Conservation (phyloP, 2,329 filamentous ascomycete genomes). For the Alternaria infectoria region DNA sequence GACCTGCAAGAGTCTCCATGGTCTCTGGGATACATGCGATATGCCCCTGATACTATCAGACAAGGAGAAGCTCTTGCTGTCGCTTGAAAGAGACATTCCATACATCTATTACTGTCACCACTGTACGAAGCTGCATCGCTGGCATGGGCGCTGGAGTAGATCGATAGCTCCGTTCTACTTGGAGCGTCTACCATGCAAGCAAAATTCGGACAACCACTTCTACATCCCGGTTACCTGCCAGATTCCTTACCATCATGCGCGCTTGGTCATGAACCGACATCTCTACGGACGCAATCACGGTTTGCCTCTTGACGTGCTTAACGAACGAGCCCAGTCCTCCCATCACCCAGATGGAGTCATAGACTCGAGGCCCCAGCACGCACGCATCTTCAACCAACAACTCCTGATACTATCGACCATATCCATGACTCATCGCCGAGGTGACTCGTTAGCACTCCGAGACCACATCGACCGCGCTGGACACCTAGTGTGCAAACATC, state of each 20-base stretch:
- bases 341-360: background rate
- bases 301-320: constrained; percentile 11
- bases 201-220: background rate
- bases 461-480: constrained; percentile 4
- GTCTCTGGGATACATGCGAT: background rate
- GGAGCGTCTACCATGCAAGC: constrained; percentile 12
- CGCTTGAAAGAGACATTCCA: constrained; percentile 20
- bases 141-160: constrained; percentile 19
- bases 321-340: background rate
- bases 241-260: constrained; percentile 20
- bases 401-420: constrained; percentile 19
- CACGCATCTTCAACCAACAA: constrained; percentile 23
- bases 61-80: constrained; percentile 20
- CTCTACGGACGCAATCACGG: constrained; percentile 25
- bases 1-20: constrained; percentile 20
- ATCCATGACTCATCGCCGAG: constrained; percentile 17
- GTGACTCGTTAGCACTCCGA: constrained; percentile 15
- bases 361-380: constrained; percentile 6
- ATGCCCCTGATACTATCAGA: constrained; percentile 4
- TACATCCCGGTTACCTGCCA: background rate
- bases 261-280: constrained; percentile 30
- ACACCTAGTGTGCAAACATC: constrained; percentile 17
- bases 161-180: constrained; percentile 1
- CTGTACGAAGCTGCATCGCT: constrained; percentile 28
- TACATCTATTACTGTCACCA: constrained; percentile 24